Evolutionary conservation across 306 rosid genomes (phyloP), one percentile per base, ranked within the genome.

Genomic region (Casuarina cunninghamiana): DNA sequence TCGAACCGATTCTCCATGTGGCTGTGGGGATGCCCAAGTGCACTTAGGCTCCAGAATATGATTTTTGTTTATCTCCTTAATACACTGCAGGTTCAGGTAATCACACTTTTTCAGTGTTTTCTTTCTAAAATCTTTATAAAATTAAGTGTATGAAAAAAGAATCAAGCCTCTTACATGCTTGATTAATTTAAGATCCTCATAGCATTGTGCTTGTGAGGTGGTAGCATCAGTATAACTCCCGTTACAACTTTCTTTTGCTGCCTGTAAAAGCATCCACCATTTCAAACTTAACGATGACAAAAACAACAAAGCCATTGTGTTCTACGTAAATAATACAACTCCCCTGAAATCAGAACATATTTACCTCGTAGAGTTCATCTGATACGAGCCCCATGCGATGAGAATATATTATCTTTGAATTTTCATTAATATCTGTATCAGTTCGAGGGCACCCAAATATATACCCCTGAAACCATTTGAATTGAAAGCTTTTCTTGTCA

Each of bases 11-110:
- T 70, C 81, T 44, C 67, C 81, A 45, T 70, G n/a, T 3, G 41
- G 71, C 19, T 1, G 6, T 55, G 71, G 81, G 4, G 76, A 70
- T 32, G 71, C 4, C 76, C 75, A 78, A 10, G 81, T 70, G 50
- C 81, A 78, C 60, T 70, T 69, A 7, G 81, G 81, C 81, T 78
- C 81, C 17, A 78, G 71, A 78, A 78, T 55, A 7, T 71, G 57
- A 15, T 54, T 78, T 48, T 46, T 45, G 71, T 78, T 78, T 55
- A 78, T 78, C 13, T 78, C 76, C 71, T 70, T 43, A 37, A 21
- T n/a, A 44, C 60, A 53, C 81, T 78, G 46, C 44, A 77, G 58
- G 48, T 70, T 15, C 66, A 77, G 6, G 43, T 11, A 66, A 65
- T 66, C 17, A 12, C 11, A 3, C 65, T 21, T 35, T 66, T 26